Evolutionary conservation across 2,329 filamentous ascomycete genomes (phyloP), one percentile per base, ranked within the genome.

Genomic region (Xylariaceae sp.): DNA sequence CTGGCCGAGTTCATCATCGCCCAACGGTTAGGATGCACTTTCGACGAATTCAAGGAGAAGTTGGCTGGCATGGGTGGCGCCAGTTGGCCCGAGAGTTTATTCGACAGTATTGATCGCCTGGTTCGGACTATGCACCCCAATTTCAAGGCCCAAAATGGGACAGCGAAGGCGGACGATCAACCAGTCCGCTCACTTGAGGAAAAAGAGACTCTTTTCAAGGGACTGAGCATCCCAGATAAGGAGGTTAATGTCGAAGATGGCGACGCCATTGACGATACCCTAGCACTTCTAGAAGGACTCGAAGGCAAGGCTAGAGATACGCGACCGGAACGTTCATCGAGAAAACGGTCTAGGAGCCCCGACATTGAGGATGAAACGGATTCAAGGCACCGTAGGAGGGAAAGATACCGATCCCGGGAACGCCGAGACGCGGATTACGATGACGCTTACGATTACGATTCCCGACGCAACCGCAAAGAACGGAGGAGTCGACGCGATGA

Each of bases 1-100:
- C 86, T 99, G 21, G 93, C 95, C 65, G 95, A 99, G 75, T 99
- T 96, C 71, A 86, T 99, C 68, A 96, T 99, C 70, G 90, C 90
- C 59, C 89, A 96, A 71, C 91, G 96, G 67, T 76, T 89, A 71
- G 85, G 93, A 81, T 89, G 87, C 77, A 81, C 80, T 23, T 79
- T 90, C 54, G 74, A 81, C 50, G 87, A 89, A 23, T 99, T 98
- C 78, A 89, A 89, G 76, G 78, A 80, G 63, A 86, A 86, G 70
- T 81, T 98, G 63, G 84, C 88, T 64, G 84, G 81, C 26, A 87
- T 96, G 74, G 90, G 89, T 52, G 90, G 89, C 60, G 92, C 84
- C 21, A 92, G 78, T 48, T 96, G 97, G 63, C 91, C 93, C 0
- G 82, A 86, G 52, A 96, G 90, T 76, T 78, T 99, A 66, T 83